Base-by-base conservation (phyloP, 139 green algal genomes). In the Chara braunii region DNA sequence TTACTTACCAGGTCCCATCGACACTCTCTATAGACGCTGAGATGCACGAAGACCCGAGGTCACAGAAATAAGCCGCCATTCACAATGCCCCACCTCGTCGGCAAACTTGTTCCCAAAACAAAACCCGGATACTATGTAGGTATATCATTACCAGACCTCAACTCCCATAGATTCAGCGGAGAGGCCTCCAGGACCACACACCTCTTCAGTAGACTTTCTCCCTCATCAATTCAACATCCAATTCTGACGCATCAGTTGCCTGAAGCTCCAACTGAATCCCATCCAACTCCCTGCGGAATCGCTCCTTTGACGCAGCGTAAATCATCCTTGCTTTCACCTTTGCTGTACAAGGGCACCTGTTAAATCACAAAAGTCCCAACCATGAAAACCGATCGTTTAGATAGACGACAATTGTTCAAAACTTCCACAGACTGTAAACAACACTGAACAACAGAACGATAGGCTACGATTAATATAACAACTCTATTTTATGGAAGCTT, bases 231-330 rank as follows among this genome's bases (percentile, higher is more conserved):
- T 18, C 12, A n/a, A 74, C 9, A 26, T 79, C 70, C 34, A 79
- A 75, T 29, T 79, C 70, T 12, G 35, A 55, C 30, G 58, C 42
- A 59, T 79, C 70, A 40, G 70, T 79, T 29, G 70, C 70, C 66
- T 79, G 70, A 50, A 79, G 59, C 70, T 79, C 70, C 36, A 79
- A 43, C 9, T 77, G 68, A 22, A 77, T 45, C 36, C 70, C 70
- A 40, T 80, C 32, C 33, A 79, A 40, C 22, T 78, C 28, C 33
- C 45, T 32, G 23, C 70, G 54, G 51, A 79, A 78, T 7, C 42
- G 68, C 43, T 80, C 70, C 48, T 80, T 80, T n/a, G 70, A 78
- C 43, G 57, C 70, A 11, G 70, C 70, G 36, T 79, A 79, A 24
- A 59, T 62, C 70, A 79, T 79, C 70, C 78, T 79, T 7, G 73